Conservation (phyloP, 148 eudicot species). For the Spergularia bocconei region DNA sequence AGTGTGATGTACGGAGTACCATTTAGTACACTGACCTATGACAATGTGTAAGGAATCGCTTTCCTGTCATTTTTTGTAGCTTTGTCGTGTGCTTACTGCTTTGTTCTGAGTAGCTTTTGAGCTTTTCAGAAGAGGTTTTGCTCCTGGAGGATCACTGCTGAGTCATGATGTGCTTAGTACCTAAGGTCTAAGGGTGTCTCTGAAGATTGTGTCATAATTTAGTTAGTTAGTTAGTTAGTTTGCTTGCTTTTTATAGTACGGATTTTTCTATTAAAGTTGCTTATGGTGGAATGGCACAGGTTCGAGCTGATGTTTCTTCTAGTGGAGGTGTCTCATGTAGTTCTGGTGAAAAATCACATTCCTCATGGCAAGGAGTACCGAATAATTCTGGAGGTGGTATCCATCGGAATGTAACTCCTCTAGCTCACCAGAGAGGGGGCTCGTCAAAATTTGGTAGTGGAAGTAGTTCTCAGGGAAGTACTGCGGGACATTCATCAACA, state of each 20-base stretch:
- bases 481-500: constrained; percentile 13
- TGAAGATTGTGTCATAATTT: background rate
- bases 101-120: background rate
- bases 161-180: background rate
- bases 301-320: constrained; percentile 25
- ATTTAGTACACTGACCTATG: background rate
- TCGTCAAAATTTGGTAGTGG: constrained; percentile 13
- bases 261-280: background rate
- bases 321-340: constrained; percentile 14
- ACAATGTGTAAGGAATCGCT: background rate
- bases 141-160: background rate
- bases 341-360: background rate
- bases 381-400: constrained; percentile 14
- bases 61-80: background rate
- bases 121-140: background rate
- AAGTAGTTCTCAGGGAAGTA: constrained; percentile 18
- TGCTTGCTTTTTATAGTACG: background rate
- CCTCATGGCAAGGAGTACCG: background rate
- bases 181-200: background rate
- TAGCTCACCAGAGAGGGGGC: constrained; percentile 15
- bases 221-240: background rate
- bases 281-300: constrained; percentile 21
- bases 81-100: background rate
- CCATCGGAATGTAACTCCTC: constrained; percentile 16
- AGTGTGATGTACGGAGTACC: background rate